Evolutionary conservation across 2,329 filamentous ascomycete species (phyloP), one percentile per base, ranked within the genome.

Genomic region (Phyllachora maydis): DNA sequence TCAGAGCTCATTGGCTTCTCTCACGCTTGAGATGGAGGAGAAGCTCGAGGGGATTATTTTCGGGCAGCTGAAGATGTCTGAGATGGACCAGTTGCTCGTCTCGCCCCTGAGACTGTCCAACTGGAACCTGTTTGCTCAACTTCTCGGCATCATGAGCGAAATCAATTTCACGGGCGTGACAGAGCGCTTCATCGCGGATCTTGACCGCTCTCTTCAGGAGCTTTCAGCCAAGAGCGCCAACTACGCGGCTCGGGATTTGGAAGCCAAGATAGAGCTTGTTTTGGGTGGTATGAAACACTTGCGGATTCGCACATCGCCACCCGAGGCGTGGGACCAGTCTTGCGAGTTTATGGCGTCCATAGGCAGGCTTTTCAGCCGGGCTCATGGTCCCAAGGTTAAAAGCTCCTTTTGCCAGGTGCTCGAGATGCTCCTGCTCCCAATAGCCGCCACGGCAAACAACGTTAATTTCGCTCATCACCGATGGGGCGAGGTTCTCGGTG

Each of bases 31-130:
- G 35, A 91, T 93, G 68, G 83, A 90, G 29, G 79, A 88, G 30
- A 85, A 90, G 35, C 58, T 98, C 4, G 85, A 95, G 42, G 79
- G 73, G 32, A 91, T 98, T 29, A 92, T 98, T 26, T 98, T 95
- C 44, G 74, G 74, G n/a, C 88, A 95, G 44, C 59, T 98, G 7
- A 90, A 83, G 40, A 76, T 74, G 21, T 75, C 82, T 6, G 83
- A 95, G 30, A 70, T 77, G 0, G 81, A 92, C 6, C 70, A 83
- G 38, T 54, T 85, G 4, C 56, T 69, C 30, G 57, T 72, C 6
- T 92, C 82, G 0, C 71, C 78, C 1, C 55, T 95, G 13, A 81
- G 82, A 33, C 69, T 88, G 47, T 78, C 88, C 9, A 98, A 98
- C 38, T 98, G 85, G 85, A 77, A 79, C 28, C 69, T 98, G 3